Base-by-base conservation (phyloP, 2,329 filamentous ascomycete species). In the Nannizzia gypsea region DNA sequence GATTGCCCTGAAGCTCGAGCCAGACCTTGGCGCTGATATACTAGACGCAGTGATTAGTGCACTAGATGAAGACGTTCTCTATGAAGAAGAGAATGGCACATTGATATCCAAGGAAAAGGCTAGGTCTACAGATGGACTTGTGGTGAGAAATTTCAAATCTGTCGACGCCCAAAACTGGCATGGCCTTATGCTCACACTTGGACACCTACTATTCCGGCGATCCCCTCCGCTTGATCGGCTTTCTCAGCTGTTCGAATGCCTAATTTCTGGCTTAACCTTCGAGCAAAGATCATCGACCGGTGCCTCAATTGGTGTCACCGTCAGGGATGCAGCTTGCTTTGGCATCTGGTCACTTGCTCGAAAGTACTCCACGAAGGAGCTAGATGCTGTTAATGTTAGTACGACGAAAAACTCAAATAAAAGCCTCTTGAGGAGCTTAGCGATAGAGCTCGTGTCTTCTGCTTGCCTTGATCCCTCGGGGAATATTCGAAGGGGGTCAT, bases 241-340 rank as follows among this genome's bases (percentile, higher is more conserved):
- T 3, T 79, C 85, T 0, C 81, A 86, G 59, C 88, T 95, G 46
- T 78, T 96, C 1, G 84, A 88, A 61, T 85, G 88, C 1, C 78
- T 97, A 15, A 75, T 95, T 0, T 81, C 88, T 8, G 91, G 90
- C 0, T 78, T 97, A 26, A 84, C 85, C 0, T 99, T 97, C 69
- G 91, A 99, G 72, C 90, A 96, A 68, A 82, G 91, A 61, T 88
- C 87, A 52, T 83, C 89, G 0, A 90, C 89, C 2, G 92, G 93
- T n/a, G 84, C 82, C 11, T 91, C 89, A 2, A 79, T 92, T 9
- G 93, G 93, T 1, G 87, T 89, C 1, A 96, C 95, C 66, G 91
- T 99, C 15, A 84, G 93, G 54, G 93, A 99, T 75, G 92, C 93
- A 11, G 90, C 93, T 2, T 96, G 91, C 70, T 99, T 97, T 70